Conservation (phyloP, 2,329 filamentous ascomycete genomes). For the Penicillium psychrosexuale region DNA sequence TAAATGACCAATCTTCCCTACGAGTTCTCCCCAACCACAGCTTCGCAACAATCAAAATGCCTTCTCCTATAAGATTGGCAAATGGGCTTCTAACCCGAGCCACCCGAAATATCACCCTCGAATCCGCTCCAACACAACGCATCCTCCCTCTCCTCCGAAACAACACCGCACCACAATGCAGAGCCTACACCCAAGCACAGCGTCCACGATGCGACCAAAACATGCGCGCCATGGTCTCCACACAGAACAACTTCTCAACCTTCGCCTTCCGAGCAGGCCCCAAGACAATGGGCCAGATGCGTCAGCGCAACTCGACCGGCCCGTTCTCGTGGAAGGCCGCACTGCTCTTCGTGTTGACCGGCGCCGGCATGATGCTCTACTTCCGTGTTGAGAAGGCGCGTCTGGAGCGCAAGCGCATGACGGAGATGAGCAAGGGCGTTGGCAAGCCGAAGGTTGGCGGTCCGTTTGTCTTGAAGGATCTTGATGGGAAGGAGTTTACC, state of each 20-base stretch:
- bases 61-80: conserved; percentile 26
- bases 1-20: conserved; percentile 6
- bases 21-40: conserved; percentile 3
- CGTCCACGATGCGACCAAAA: conserved; percentile 18
- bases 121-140: conserved; percentile 14
- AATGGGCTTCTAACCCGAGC: conserved; percentile 18
- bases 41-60: conserved; percentile 20
- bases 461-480: conserved; percentile 75
- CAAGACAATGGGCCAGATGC: conserved; percentile 43
- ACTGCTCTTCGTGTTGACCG: conserved; percentile 76
- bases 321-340: conserved; percentile 95
- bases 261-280: conserved; percentile 22
- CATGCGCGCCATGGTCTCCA: conserved; percentile 8
- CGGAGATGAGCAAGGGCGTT: conserved; percentile 88
- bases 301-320: conserved; percentile 39
- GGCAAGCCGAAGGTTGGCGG: conserved; percentile 92
- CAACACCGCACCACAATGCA: conserved; percentile 21
- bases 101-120: conserved; percentile 15
- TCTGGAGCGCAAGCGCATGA: conserved; percentile 82
- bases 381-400: conserved; percentile 91
- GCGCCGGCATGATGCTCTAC: conserved; percentile 76
- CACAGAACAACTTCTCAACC: conserved; percentile 29
- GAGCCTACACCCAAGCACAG: conserved; percentile 22
- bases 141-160: conserved; percentile 19
- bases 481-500: conserved; percentile 74